Base-by-base conservation (phyloP, 2,329 filamentous ascomycete species). In the Penicillium sp. region DNA sequence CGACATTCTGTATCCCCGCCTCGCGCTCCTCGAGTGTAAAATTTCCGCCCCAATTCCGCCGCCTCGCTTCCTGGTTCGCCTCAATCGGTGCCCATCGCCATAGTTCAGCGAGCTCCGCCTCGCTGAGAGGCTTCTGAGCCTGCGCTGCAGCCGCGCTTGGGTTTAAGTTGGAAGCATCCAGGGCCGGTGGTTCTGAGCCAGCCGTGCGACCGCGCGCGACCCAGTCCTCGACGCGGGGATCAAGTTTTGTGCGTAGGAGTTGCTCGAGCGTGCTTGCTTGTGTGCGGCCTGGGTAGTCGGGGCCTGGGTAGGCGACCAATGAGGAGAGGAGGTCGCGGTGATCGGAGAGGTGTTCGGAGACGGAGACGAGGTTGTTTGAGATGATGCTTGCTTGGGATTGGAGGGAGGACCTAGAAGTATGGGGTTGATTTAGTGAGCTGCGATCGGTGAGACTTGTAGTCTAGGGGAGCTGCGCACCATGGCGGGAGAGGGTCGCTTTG, bases 181-280 rank as follows among this genome's bases (percentile, higher is more conserved):
- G 23, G 18, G 32, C 42, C 4, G 48, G 41, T 2, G 44, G 33
- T 20, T 52, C 59, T 12, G 58, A 55, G 2, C 59, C 59, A 4
- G 75, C 75, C 25, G 74, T 73, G 50, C 81, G 79, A 1, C 83
- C 86, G 44, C 82, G 74, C 20, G 82, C 80, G 24, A 92, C 83
- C 72, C 86, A 84, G 49, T 84, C 82, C 65, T 91, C 87, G 15
- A 90, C 83, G 23, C 81, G 78, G 0, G 88, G 88, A 58, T 93
- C 89, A 42, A 90, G 78, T 66, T 93, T 93, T 71, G 93, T 95
- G 33, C 89, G 84, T 28, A 95, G 75, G 2, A 95, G 76, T 60
- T 86, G 81, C 24, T 81, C 77, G 1, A 92, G 77, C 3, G 88
- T 76, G 42, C 66, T 62, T 1, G 66, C 72, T 66, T 88, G 83